Percentiles rank a stretch among this genome's conserved stretches.
These are phyloP conservation scores for Penicillium lividum DNA, from an alignment of 495 filamentous ascomycete genomes.

Conservation along the genomic window DNA sequence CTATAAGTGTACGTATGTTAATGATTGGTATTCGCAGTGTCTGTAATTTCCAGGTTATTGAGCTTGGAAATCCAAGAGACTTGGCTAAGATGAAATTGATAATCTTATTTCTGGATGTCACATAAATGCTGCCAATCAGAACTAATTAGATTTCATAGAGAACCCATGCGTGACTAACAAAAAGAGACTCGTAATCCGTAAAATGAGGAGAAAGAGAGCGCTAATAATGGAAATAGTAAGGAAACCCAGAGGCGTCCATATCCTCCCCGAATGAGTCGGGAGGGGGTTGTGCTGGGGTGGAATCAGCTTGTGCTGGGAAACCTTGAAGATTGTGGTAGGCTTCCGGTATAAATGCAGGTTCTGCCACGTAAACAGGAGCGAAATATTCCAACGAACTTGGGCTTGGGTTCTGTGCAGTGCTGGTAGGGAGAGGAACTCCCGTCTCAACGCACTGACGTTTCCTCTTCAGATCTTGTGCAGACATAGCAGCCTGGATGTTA, in stretches of 20 bases:
- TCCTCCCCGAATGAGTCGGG: constrained; percentile 16
- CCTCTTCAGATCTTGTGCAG: constrained; percentile 23
- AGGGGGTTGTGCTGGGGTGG: constrained; percentile 14
- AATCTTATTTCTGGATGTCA: neutral
- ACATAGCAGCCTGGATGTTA: neutral
- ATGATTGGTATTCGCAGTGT: constrained; percentile 55
- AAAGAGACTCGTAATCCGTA: constrained; percentile 26
- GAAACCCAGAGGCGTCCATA: constrained; percentile 26
- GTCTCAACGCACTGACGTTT: constrained; percentile 23
- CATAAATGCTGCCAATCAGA: neutral
- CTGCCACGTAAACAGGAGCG: constrained; percentile 6
- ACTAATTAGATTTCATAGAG: neutral
- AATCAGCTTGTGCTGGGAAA: constrained; percentile 8
- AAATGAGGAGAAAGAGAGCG: neutral
- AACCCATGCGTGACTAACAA: neutral
- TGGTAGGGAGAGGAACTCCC: constrained; percentile 21
- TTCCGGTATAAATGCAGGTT: neutral
- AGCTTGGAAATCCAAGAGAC: too few relatives aligned
- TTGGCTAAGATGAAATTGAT: neutral
- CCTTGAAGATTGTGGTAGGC: constrained; percentile 22
- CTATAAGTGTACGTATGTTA: constrained; percentile 48
- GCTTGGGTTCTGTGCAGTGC: neutral
- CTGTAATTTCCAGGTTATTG: constrained; percentile 18
- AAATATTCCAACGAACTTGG: constrained; percentile 18
- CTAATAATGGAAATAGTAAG: constrained; percentile 35